phyloP scores from a whole-genome alignment of 768 basidiomycete species.

The Macrolepiota dolichaula region DNA sequence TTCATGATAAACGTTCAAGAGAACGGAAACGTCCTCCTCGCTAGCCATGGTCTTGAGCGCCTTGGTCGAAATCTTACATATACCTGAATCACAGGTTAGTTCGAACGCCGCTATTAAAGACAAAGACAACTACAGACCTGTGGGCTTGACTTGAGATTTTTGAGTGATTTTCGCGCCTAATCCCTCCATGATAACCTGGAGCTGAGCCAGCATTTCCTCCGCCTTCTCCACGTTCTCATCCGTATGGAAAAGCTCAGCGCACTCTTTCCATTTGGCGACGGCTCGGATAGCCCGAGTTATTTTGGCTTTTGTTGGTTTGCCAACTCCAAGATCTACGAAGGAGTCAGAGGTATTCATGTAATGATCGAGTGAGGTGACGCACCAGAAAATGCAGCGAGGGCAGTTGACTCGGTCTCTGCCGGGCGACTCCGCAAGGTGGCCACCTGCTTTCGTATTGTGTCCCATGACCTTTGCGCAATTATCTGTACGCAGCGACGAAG shows the following conservation, averaged over 20 bases:
- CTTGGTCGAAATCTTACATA: neutral
- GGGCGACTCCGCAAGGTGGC: neutral
- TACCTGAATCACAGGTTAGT: neutral
- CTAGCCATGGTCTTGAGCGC: neutral
- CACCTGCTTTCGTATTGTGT: neutral
- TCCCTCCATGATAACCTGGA: neutral
- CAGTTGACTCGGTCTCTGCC: neutral
- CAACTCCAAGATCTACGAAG: neutral
- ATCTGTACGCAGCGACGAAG: neutral
- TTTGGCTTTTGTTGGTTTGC: neutral
- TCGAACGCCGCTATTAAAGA: neutral
- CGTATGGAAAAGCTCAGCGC: neutral
- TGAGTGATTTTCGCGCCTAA: neutral
- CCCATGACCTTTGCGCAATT: neutral
- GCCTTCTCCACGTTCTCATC: neutral
- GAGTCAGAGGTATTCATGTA: neutral
- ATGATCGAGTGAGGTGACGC: neutral
- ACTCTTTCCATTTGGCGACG: slow-evolving; percentile 5
- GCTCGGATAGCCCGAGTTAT: neutral
- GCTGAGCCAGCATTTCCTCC: neutral
- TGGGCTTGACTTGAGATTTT: neutral
- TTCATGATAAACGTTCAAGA: neutral
- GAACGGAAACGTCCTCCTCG: neutral
- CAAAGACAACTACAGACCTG: neutral
- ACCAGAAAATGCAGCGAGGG: neutral